Conservation (phyloP, 805 yeast genomes). For the Millerozyma acaciae region DNA sequence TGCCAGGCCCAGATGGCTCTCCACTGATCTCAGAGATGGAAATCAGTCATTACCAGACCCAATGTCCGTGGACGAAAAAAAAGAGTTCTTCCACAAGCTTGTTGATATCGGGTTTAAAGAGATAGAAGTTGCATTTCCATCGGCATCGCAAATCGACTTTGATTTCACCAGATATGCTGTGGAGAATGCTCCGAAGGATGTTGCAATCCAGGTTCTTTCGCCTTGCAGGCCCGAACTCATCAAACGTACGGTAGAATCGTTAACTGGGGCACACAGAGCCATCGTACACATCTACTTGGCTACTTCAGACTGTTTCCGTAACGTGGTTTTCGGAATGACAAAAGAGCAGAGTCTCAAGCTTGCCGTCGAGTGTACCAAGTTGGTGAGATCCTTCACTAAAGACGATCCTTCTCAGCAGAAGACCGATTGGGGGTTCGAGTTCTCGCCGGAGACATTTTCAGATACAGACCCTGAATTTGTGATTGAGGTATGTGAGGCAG, state of each 20-base stretch:
- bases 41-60: constrained; percentile 85
- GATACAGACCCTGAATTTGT: constrained; percentile 66
- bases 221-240: constrained; percentile 76
- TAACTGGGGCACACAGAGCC: constrained; percentile 72
- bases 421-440: constrained; percentile 73
- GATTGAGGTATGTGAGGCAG: constrained; percentile 67
- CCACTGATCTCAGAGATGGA: constrained; percentile 81
- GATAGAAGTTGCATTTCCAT: constrained; percentile 79
- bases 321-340: constrained; percentile 63
- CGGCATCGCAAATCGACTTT: constrained; percentile 76
- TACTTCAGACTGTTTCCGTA: constrained; percentile 68
- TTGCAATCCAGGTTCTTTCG: constrained; percentile 68
- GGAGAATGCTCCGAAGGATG: constrained; percentile 71
- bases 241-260: constrained; percentile 64
- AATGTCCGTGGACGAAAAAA: constrained; percentile 77
- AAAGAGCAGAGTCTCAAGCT: constrained; percentile 54
- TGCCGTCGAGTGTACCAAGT: constrained; percentile 60
- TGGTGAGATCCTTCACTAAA: constrained; percentile 65
- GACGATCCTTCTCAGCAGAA: constrained; percentile 51
- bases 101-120: constrained; percentile 76
- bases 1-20: constrained; percentile 76
- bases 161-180: constrained; percentile 77
- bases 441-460: constrained; percentile 76
- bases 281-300: constrained; percentile 76
- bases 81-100: constrained; percentile 62